Evolutionary conservation across 345 rosid species (phyloP).

Genomic region (Pugionium dolabratum): DNA sequence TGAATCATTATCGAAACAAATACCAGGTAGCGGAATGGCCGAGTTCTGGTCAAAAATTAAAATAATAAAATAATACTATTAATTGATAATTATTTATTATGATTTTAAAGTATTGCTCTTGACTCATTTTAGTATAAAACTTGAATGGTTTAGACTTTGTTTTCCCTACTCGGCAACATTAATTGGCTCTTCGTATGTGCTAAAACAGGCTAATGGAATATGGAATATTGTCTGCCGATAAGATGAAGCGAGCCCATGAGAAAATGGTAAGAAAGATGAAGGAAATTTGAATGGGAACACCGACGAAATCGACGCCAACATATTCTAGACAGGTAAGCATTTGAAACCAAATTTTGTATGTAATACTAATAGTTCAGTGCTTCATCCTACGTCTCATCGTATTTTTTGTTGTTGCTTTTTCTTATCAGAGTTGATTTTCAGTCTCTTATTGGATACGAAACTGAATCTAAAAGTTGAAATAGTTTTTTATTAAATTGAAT

Average conservation of each 20-base stretch:
- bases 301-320: conserved; percentile 54
- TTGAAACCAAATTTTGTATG: too few species aligned
- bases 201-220: conserved; percentile 93
- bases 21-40: conserved; percentile 90
- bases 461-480: too few species aligned
- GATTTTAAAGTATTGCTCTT: neutral
- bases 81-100: conserved; percentile 16
- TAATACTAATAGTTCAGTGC: too few species aligned
- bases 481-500: too few species aligned
- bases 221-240: conserved; percentile 76
- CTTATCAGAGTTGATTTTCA: too few species aligned
- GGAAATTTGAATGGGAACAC: conserved; percentile 69
- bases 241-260: conserved; percentile 70
- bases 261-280: conserved; percentile 89
- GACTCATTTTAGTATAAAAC: neutral
- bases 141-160: neutral
- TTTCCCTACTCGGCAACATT: too few species aligned
- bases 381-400: too few species aligned
- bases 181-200: too few species aligned
- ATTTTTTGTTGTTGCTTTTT: too few species aligned
- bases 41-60: conserved; percentile 92
- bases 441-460: too few species aligned
- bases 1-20: conserved; percentile 80
- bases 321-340: too few species aligned
- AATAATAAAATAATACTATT: conserved; percentile 13